Base-by-base conservation (phyloP, 805 yeast species). In the Candida maesae region DNA sequence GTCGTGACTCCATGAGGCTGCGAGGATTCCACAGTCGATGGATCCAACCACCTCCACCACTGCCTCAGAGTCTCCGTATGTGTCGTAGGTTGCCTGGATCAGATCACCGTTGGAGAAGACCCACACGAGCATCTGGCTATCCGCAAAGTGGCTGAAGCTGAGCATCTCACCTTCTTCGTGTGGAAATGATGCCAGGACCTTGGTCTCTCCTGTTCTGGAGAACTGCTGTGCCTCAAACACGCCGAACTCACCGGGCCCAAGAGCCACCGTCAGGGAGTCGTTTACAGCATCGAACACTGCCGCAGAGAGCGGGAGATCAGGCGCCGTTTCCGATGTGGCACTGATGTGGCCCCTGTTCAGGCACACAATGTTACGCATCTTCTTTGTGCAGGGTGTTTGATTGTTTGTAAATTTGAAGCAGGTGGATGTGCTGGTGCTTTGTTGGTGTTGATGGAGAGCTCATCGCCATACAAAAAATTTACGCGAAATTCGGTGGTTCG, bases 1-100 rank as follows among this genome's bases (percentile, higher is more conserved):
- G 59, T 93, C 97, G 6, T 83, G 83, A 11, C 95, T 81, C 98
- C 98, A 93, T 16, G 64, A 53, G 0, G 96, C 90, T 14, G 86
- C 79, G 33, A 62, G 54, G 13, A 91, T 65, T 0, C 90, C 91
- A 25, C 72, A 74, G 54, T 89, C 96, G 20, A 91, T 79, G 16
- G 87, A 74, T 0, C 97, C 98, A 9, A 84, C 90, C 35, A 89
- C 81, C 51, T 83, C 89, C 16, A 81, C 70, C 2, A 60, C 47
- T 12, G 74, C 72, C 45, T 74, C 76, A 5, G 52, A 46, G 10
- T 55, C 59, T 7, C 56, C 56, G 11, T 37, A 48, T 1, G 70
- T 55, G 50, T 80, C 86, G 56, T 83, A 81, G 17, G 78, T 74
- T 4, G 85, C 84, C 10, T 76, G 68, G 30, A 75, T 58, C 10